Evolutionary conservation across 129 eudicot genomes (phyloP).

Genomic region (Pittosporum tobira): DNA sequence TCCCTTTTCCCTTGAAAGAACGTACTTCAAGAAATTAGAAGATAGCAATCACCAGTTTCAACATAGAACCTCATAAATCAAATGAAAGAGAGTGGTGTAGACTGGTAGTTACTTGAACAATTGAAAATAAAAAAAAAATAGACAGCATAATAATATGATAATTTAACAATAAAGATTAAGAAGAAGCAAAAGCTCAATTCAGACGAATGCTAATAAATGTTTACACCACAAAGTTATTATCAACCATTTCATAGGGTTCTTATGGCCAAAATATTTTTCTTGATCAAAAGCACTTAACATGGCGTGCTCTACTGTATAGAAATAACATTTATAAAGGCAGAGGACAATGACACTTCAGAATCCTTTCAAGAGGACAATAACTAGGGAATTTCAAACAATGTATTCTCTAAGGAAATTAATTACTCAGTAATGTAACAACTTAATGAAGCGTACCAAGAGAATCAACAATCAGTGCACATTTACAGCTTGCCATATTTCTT

Average conservation of each 20-base stretch:
- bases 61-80: no score
- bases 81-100: no score
- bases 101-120: neutral
- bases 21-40: no score
- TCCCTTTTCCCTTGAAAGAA: no score
- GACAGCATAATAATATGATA: neutral
- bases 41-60: no score
- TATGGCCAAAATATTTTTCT: neutral
- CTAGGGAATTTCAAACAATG: no score
- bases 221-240: neutral
- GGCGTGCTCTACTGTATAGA: no score
- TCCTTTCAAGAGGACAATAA: neutral
- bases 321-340: no score
- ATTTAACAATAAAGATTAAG: neutral
- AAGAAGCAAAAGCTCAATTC: neutral
- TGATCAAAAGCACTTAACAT: neutral
- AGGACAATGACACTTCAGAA: neutral
- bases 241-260: neutral
- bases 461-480: neutral
- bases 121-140: neutral
- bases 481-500: constrained; percentile 53
- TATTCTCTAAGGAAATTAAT: no score
- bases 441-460: neutral
- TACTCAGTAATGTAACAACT: no score
- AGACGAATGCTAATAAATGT: neutral